A percentile compares a stretch with the other conserved stretches of the same genome.
Evolutionary conservation across 257 asterid genomes (phyloP).

Genomic region (Solanum dulcamara): DNA sequence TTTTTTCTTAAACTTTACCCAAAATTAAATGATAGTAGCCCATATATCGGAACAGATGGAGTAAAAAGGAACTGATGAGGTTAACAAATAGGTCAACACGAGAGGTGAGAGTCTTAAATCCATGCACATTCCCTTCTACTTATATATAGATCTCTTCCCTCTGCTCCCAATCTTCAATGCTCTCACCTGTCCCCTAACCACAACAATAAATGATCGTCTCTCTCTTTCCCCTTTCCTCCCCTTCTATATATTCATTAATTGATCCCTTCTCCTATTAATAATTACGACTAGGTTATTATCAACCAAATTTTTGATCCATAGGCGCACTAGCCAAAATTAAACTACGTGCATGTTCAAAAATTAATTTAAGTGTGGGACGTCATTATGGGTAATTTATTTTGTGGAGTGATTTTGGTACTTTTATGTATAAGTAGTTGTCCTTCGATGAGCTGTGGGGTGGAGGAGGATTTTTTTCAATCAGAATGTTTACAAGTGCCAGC

Average conservation of each 20-base stretch:
- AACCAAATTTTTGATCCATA: background rate
- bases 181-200: slow-evolving; percentile 31
- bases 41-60: no score
- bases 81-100: background rate
- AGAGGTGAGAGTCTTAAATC: background rate
- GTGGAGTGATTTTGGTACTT: slow-evolving; percentile 1
- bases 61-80: background rate
- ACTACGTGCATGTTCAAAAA: background rate
- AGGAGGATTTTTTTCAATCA: slow-evolving; percentile 12
- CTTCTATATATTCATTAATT: background rate
- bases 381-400: background rate
- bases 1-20: no score
- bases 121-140: background rate
- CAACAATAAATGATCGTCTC: background rate
- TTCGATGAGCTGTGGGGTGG: background rate
- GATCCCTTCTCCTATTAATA: background rate
- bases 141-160: background rate
- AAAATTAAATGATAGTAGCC: no score
- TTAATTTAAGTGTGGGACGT: background rate
- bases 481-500: slow-evolving; percentile 45
- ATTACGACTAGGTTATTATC: background rate
- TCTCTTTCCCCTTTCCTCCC: background rate
- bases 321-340: background rate
- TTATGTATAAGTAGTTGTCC: slow-evolving; percentile 1
- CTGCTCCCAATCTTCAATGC: slow-evolving; percentile 11